A percentile compares a stretch with the other conserved stretches of the same genome.
Conservation (phyloP, 1,139 yeast genomes). For the Spathaspora sp. region DNA sequence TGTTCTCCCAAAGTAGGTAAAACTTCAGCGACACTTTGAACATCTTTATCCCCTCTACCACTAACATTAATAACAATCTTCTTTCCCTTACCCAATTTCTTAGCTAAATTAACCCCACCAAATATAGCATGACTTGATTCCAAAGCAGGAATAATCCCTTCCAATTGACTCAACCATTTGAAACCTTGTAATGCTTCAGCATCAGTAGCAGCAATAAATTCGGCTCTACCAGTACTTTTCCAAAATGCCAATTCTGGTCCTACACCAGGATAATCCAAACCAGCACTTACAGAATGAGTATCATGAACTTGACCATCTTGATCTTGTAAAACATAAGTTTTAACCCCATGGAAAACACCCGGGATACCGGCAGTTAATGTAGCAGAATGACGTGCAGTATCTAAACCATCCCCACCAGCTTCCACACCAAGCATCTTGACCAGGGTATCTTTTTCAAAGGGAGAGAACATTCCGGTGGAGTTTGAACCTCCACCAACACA, state of each 20-base stretch:
- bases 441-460: slow-evolving; percentile 76
- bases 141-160: slow-evolving; percentile 97
- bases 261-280: slow-evolving; percentile 98
- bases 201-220: slow-evolving; percentile 85
- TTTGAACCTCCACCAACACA: slow-evolving; percentile 99
- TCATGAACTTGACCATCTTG: slow-evolving; percentile 94
- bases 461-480: slow-evolving; percentile 93
- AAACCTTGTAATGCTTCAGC: slow-evolving; percentile 92
- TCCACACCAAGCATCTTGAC: slow-evolving; percentile 92
- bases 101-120: slow-evolving; percentile 89
- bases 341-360: slow-evolving; percentile 98
- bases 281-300: slow-evolving; percentile 97
- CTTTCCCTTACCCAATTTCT: slow-evolving; percentile 75
- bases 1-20: slow-evolving; percentile 85
- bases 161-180: slow-evolving; percentile 82
- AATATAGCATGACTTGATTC: slow-evolving; percentile 95
- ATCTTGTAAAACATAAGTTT: slow-evolving; percentile 88
- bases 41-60: slow-evolving; percentile 99
- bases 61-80: slow-evolving; percentile 85
- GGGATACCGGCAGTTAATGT: slow-evolving; percentile 90
- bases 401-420: slow-evolving; percentile 98
- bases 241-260: slow-evolving; percentile 97
- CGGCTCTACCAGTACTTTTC: slow-evolving; percentile 92
- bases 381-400: slow-evolving; percentile 86
- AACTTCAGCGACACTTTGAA: slow-evolving; percentile 93